Evolutionary conservation across 1,284 basidiomycete genomes (phyloP).

Genomic region (Cryptococcus neoformans): DNA sequence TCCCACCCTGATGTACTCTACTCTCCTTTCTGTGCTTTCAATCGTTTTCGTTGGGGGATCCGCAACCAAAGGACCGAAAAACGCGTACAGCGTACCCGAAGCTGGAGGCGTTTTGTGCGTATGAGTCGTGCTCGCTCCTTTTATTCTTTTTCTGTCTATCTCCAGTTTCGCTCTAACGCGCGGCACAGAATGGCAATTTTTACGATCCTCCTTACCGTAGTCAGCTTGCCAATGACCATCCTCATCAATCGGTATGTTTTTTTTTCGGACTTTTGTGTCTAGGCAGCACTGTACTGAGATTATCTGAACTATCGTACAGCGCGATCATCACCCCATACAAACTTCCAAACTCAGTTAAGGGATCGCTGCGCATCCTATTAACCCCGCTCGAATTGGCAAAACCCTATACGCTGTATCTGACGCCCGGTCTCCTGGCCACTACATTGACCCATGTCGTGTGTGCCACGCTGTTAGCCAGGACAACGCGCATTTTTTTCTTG

Average conservation of each 20-base stretch:
- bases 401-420: constrained; percentile 77
- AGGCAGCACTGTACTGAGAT: not conserved
- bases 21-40: constrained; percentile 44
- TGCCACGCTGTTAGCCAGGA: constrained; percentile 64
- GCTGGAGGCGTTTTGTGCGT: constrained; percentile 61
- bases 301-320: constrained; percentile 48
- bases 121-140: not conserved
- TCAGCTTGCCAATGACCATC: constrained; percentile 73
- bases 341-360: constrained; percentile 61
- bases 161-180: too few species aligned
- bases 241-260: constrained; percentile 68
- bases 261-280: not conserved
- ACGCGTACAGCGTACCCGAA: constrained; percentile 64
- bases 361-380: constrained; percentile 68
- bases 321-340: constrained; percentile 82
- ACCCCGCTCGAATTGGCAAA: constrained; percentile 76
- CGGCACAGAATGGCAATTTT: constrained; percentile 14
- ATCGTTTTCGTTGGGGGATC: constrained; percentile 36
- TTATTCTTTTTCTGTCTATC: not conserved
- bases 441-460: constrained; percentile 66
- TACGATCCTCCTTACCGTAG: constrained; percentile 59
- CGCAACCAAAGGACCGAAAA: constrained; percentile 52
- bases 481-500: constrained; percentile 64
- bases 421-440: constrained; percentile 72
- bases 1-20: constrained; percentile 68